phyloP scores from a whole-genome alignment of 306 rosid species.

The Medicago truncatula region DNA sequence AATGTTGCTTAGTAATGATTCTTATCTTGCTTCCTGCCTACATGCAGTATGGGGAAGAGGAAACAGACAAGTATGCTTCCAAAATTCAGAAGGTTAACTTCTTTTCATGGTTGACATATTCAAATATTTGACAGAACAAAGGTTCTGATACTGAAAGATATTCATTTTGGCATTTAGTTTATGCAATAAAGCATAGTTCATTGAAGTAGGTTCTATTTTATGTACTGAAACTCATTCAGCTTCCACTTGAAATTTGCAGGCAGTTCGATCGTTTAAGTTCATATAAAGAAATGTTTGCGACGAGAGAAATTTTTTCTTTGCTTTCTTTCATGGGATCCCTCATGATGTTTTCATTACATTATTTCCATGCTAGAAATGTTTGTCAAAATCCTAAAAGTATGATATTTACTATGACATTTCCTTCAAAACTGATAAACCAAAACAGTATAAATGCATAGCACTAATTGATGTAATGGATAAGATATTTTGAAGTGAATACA shows the following conservation, averaged over 20 bases:
- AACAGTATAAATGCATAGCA: background rate
- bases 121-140: slow-evolving; percentile 15
- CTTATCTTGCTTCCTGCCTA: background rate
- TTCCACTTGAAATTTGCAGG: slow-evolving; percentile 64
- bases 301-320: background rate
- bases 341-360: background rate
- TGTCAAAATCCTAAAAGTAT: background rate
- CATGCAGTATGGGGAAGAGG: slow-evolving; percentile 76
- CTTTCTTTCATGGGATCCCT: background rate
- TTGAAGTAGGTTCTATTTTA: slow-evolving; percentile 24
- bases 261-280: slow-evolving; percentile 73
- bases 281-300: slow-evolving; percentile 46
- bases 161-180: background rate
- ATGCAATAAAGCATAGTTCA: background rate
- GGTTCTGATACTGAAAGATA: slow-evolving; percentile 18
- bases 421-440: slow-evolving; percentile 5
- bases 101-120: background rate
- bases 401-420: background rate
- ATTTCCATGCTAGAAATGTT: slow-evolving; percentile 17
- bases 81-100: slow-evolving; percentile 64
- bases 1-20: background rate
- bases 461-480: background rate
- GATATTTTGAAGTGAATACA: slow-evolving; percentile 22
- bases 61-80: slow-evolving; percentile 65
- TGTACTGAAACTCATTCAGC: slow-evolving; percentile 22